Base-by-base conservation (phyloP, 108 stramenopile species). In the Nitzschia sp. region DNA sequence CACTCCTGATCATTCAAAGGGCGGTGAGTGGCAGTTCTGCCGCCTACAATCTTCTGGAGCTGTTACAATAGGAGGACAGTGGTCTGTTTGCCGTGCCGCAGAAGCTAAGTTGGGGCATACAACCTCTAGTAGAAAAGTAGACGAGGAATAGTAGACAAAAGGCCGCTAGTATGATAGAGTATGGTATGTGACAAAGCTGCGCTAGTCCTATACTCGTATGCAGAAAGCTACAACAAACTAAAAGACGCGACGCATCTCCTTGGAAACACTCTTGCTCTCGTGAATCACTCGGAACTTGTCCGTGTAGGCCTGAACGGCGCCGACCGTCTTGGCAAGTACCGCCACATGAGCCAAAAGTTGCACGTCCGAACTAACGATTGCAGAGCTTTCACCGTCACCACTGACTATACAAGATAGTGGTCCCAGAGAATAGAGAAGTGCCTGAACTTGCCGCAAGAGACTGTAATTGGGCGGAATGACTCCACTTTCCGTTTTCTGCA, bases 201-300 rank as follows among this genome's bases (percentile, higher is more conserved):
- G 9, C 13, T 42, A 9, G 13, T 13, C 38, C 9, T 42, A 42
- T 42, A 42, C 6, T 42, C 38, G 38, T 42, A 42, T 6, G 13
- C 38, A 9, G 13, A 13, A 9, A 42, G 13, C 9, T 9, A 9
- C 9, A 42, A 13, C 38, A 9, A 13, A 51, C 21, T 19, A 51
- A 19, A 51, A 51, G n/a, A 51, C 49, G 5, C 49, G 47, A n/a
- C 58, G 46, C 54, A 49, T 65, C 62, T 75, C 74, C 24, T 59
- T 67, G 26, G 26, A 23, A 23, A 55, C 21, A n/a, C 34, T 56
- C 29, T 49, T 33, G 26, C 34, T 61, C 45, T 82, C 81, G 30
- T 72, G 60, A 48, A 83, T 29, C 13, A 66, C 25, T 21, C 85
- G 81, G 70, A 89, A 82, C 69, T 93, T 93, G 28, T 88, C 88